These are phyloP conservation scores for Eucalyptus regnans DNA, from an alignment of 345 rosid genomes.

Conservation along the genomic window DNA sequence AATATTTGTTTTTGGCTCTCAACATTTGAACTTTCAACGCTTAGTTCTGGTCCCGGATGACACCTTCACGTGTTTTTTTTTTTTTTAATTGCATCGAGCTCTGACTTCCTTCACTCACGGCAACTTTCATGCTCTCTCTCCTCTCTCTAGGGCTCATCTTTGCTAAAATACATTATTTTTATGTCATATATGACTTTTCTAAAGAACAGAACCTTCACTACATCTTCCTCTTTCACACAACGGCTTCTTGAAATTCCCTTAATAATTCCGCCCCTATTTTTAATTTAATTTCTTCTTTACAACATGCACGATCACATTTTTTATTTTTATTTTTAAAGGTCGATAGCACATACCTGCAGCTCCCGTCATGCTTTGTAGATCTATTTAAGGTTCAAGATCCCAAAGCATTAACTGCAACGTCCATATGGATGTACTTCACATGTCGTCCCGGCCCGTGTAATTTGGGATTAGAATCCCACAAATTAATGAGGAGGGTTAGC, in stretches of 20 bases:
- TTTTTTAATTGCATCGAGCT: background rate
- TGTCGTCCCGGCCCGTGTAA: background rate
- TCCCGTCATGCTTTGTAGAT: background rate
- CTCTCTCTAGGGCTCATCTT: background rate
- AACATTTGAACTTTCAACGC: background rate
- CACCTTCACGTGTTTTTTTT: background rate
- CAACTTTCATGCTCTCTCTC: background rate
- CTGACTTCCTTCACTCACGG: background rate
- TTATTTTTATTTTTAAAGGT: background rate
- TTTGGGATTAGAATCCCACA: background rate
- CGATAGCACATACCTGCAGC: background rate
- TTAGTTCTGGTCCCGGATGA: background rate
- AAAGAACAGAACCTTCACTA: slow-evolving; percentile 11
- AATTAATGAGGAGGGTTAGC: background rate
- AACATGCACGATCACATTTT: background rate
- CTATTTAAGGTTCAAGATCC: background rate
- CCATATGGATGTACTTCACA: background rate
- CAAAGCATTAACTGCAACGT: background rate
- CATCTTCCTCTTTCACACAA: background rate
- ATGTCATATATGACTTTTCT: background rate
- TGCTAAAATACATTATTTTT: background rate
- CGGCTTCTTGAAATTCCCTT: background rate
- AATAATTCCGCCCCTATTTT: background rate
- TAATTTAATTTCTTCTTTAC: background rate
- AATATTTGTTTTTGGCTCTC: background rate